A percentile compares a stretch with the other conserved stretches of the same genome.
These are phyloP conservation scores for Dissoconium aciculare DNA, from an alignment of 2,329 filamentous ascomycete species.

Conservation along the genomic window DNA sequence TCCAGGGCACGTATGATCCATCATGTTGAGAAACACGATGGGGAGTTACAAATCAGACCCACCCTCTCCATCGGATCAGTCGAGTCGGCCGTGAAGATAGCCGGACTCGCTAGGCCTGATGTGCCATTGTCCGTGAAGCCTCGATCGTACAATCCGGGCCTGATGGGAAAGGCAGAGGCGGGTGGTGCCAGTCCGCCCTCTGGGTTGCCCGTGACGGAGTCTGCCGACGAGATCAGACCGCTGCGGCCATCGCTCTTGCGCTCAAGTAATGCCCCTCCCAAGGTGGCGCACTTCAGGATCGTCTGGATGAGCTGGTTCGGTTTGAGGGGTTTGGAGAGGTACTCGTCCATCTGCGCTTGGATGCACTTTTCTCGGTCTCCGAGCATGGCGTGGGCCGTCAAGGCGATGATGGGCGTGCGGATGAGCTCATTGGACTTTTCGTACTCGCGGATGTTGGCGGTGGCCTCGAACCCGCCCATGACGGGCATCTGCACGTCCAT, in stretches of 20 bases:
- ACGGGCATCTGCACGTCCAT: constrained; percentile 99
- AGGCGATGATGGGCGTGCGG: constrained; percentile 85
- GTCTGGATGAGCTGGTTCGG: constrained; percentile 97
- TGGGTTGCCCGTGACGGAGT: background rate
- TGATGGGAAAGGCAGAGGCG: constrained; percentile 8
- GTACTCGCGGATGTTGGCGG: constrained; percentile 89
- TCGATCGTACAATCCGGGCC: constrained; percentile 45
- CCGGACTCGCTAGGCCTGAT: constrained; percentile 47
- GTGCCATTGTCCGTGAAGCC: constrained; percentile 56
- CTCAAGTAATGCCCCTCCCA: constrained; percentile 69
- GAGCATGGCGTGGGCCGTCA: constrained; percentile 97
- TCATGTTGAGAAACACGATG: no score
- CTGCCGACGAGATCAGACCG: constrained; percentile 14
- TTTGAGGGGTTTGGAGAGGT: constrained; percentile 88
- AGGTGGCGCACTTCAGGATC: constrained; percentile 88
- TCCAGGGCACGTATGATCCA: no score
- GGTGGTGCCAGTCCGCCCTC: background rate
- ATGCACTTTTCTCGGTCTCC: constrained; percentile 97
- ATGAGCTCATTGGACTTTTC: constrained; percentile 67
- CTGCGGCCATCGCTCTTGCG: constrained; percentile 42
- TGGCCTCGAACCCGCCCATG: constrained; percentile 97
- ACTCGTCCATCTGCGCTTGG: constrained; percentile 98
- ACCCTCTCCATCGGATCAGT: constrained; percentile 46
- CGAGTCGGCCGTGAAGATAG: constrained; percentile 44
- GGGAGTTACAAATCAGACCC: no score